Evolutionary conservation across 202 grass and related monocot species (phyloP), one percentile per base, ranked within the genome.

Genomic region (Zizania palustris): DNA sequence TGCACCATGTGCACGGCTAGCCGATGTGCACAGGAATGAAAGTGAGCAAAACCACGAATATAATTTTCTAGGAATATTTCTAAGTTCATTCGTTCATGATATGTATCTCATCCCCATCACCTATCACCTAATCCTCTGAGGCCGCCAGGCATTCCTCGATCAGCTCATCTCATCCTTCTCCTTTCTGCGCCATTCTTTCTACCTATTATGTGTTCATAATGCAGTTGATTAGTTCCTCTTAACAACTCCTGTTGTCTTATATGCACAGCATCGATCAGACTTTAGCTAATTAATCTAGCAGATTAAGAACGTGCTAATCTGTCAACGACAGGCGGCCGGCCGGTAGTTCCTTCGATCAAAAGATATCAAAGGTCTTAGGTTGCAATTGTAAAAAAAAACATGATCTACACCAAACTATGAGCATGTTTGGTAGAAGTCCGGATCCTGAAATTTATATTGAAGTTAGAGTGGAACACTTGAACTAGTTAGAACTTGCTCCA

Each of bases 71-170:
- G 2, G 72, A 62, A 22, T 9, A 13, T 21, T 45, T 57, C 43
- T 41, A 45, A 33, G 10, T 68, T 81, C n/a, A n/a, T n/a, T n/a
- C n/a, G n/a, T n/a, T n/a, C 73, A 67, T 90, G 93, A 86, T 84
- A 84, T 2, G 1, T 82, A 84, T 2, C 28, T 82, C 85, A 82
- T 64, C 69, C 61, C 84, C n/a, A n/a, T n/a, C n/a, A n/a, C n/a
- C n/a, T n/a, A 45, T 76, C 82, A 96, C 80, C 93, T 76, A 92
- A 92, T 76, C 85, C 93, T 61, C 86, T 58, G 60, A 59, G 44
- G 19, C 62, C 1, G 35, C 45, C 64, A 34, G 35, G 53, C 64
- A 34, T 74, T 73, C 33, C 34, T 56, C n/a, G n/a, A n/a, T n/a
- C n/a, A n/a, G n/a, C n/a, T n/a, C n/a, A n/a, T n/a, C n/a, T n/a